Base-by-base conservation (phyloP, 1,139 yeast genomes). In the Hansenula lynferdii region DNA sequence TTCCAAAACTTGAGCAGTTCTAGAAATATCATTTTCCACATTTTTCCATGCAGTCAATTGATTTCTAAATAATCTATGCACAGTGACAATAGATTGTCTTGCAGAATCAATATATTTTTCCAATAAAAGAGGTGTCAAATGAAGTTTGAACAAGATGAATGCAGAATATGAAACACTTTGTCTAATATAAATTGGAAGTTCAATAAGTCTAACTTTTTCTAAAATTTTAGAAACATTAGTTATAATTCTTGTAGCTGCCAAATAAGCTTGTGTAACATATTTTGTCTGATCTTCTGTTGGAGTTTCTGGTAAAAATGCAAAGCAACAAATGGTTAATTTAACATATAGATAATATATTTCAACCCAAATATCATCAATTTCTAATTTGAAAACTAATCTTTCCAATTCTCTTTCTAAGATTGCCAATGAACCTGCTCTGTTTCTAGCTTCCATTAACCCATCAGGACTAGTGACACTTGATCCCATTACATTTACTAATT, bases 1-100 rank as follows among this genome's bases (percentile, higher is more conserved):
- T 53, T 90, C 97, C 50, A 90, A 68, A n/a, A 89, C 94, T 50
- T 85, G 85, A 2, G 97, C 97, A 0, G 95, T 86, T 58, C 97
- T 73, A 3, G 95, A 82, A 28, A 89, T 85, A 60, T 89, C 97
- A 61, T 87, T 89, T 49, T 86, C 89, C 36, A 89, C 85, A 49
- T 82, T 86, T 23, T 65, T 60, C 97, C 97, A 90, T 9, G 96
- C 90, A 3, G 92, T 80, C 32, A 89, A 67, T 58, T 92, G 89
- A 57, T 90, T 89, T 59, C 97, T 72, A 58, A 80, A 85, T 37
- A 89, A 64, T 53, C 96, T 70, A 61, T 90, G 97, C 1, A 87
- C 95, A 0, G 97, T 89, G 18, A 90, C 97, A 54, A 90, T 85
- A 10, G 94, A 85, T 61, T 89, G 97, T 49, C 97, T 75, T 2